A percentile compares a stretch with the other conserved stretches of the same genome.
These are phyloP conservation scores for Piper longum DNA, from an alignment of 164 flowering plant genomes.

Conservation along the genomic window DNA sequence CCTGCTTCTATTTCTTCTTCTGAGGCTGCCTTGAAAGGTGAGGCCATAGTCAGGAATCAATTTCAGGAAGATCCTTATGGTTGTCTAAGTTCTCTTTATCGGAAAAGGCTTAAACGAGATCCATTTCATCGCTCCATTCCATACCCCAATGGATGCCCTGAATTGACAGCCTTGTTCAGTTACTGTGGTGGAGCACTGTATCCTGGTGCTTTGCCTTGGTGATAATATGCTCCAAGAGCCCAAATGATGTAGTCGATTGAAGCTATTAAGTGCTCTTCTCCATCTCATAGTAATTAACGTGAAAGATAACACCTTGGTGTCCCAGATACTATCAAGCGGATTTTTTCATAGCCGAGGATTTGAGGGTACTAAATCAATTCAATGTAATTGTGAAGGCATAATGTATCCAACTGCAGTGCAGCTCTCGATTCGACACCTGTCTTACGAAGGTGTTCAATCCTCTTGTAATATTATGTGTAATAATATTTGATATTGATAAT, in stretches of 20 bases:
- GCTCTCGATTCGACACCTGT: no score
- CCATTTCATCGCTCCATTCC: conserved; percentile 91
- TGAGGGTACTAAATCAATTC: no score
- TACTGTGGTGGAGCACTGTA: conserved; percentile 61
- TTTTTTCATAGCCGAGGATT: no score
- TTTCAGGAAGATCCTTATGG: conserved; percentile 84
- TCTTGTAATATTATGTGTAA: no score
- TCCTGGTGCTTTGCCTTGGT: conserved; percentile 64
- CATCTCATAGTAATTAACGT: no score
- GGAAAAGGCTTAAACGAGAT: conserved; percentile 68
- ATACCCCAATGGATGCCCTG: conserved; percentile 86
- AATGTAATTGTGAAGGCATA: no score
- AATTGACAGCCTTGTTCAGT: conserved; percentile 54
- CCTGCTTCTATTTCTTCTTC: conserved; percentile 50
- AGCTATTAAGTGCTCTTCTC: no score
- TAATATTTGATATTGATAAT: no score
- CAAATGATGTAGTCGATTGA: not conserved
- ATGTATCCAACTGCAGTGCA: no score
- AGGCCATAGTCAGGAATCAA: conserved; percentile 68
- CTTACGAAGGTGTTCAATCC: no score
- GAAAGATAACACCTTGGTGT: no score
- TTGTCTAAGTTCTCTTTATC: conserved; percentile 53
- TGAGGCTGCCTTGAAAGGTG: conserved; percentile 70
- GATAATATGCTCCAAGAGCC: not conserved
- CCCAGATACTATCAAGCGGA: no score